Evolutionary conservation across 768 basidiomycete species (phyloP), one percentile per base, ranked within the genome.

Genomic region (Termitomyces heimii): DNA sequence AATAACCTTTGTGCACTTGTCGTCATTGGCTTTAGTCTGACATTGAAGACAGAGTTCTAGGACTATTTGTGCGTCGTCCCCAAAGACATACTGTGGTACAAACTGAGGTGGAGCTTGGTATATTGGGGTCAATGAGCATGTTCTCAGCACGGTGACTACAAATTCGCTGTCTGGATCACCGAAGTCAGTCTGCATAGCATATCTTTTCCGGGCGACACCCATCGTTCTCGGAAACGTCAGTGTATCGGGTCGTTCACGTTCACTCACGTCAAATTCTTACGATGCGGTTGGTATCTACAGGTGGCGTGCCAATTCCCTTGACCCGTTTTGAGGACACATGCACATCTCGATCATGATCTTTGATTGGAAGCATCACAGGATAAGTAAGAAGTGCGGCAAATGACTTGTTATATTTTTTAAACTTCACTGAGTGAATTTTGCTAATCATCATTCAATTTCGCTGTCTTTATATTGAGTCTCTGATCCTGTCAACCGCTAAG

Each of bases 191-290:
- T n/a, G 18, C 34, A 22, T 35, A n/a, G 34, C 35, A 34, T 44
- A n/a, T 4, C 20, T 22, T 37, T 7, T 6, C 13, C 26, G 24
- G 52, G 18, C 43, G 54, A 40, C 12, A 71, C 86, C 52, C 60
- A 91, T 91, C 92, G 69, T 94, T 94, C 73, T 95, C 92, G 45
- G 80, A 81, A 22, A 93, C 76, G 31, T 83, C 89, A 1, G 81
- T 81, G 50, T 91, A 77, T 55, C 84, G 78, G 57, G 76, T 76
- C 62, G 80, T 84, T 66, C 86, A 77, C 56, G 76, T 87, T 92
- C 92, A 95, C 7, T n/a, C n/a, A n/a, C n/a, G n/a, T n/a, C n/a
- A n/a, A n/a, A n/a, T n/a, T n/a, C n/a, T n/a, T n/a, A n/a, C n/a
- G n/a, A n/a, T n/a, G n/a, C n/a, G n/a, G n/a, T n/a, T n/a, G n/a